Evolutionary conservation across 179 eudicot species (phyloP), one percentile per base, ranked within the genome.

Genomic region (Carnegiea gigantea): DNA sequence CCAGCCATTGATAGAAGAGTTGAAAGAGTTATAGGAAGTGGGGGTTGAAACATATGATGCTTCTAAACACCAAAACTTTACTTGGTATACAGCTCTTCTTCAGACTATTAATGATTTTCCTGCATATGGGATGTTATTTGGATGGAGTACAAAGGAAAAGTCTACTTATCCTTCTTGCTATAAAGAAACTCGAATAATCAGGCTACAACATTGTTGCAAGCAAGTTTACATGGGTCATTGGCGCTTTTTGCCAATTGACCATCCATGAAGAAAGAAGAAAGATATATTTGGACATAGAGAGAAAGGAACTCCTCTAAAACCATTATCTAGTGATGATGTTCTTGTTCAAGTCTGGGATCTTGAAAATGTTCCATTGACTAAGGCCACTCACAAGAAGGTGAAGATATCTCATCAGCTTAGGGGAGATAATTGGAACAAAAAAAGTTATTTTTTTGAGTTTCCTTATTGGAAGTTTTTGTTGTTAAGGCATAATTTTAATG

Each of bases 381-480:
- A 53, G 10, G 51, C 14, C 72, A 64, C 77, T 5, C 21, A 1
- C 8, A 38, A 21, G 20, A 70, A 68, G 26, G 59, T 15, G 1
- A 68, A 79, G n/a, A 30, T 71, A 6, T 44, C 38, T 28, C 78
- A 60, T 9, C 21, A 48, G 21, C 26, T 40, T 4, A 73, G 78
- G 20, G 71, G 59, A 14, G 77, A 80, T 46, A 76, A 76, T 9
- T 80, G 78, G 78, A 74, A 38, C 8, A 80, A 75, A 48, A 28
- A 17, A 6, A 3, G 3, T 1, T 4, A 0, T 6, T 1, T 40
- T 40, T 40, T 40, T 40, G 0, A 40, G 43, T 40, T 40, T 2
- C 43, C 43, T 3, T 40, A 40, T 40, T 40, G 43, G 2, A 40
- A 6, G 43, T 40, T 40, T 40, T 40, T 6, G 43, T 40, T 40